A percentile compares a stretch with the other conserved stretches of the same genome.
Evolutionary conservation across 1,284 basidiomycete species (phyloP).

Genomic region (Xerocomus amazonicus): DNA sequence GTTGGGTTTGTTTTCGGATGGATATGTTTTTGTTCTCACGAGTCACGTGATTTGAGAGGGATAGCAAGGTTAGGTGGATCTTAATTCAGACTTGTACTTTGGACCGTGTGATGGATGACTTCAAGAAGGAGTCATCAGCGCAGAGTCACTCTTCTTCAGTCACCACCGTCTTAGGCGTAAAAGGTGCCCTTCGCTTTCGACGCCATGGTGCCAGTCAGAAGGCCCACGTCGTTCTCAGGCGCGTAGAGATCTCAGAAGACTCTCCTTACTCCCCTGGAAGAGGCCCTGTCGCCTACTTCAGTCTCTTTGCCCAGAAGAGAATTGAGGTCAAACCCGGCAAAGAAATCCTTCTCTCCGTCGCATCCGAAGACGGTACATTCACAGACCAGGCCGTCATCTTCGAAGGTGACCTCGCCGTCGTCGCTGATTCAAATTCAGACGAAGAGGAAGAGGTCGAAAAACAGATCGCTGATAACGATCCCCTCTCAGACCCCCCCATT

Average conservation of each 20-base stretch:
- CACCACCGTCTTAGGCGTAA: slow-evolving; percentile 52
- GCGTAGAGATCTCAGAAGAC: slow-evolving; percentile 47
- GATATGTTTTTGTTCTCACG: slow-evolving; percentile 11
- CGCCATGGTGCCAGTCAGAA: slow-evolving; percentile 56
- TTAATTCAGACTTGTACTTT: background rate
- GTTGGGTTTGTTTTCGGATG: background rate
- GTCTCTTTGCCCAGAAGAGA: slow-evolving; percentile 59
- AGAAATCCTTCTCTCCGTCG: slow-evolving; percentile 58
- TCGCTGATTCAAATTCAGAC: slow-evolving; percentile 36
- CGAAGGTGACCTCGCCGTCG: slow-evolving; percentile 44
- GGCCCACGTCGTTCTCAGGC: slow-evolving; percentile 55
- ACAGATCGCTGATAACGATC: slow-evolving; percentile 39
- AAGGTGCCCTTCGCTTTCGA: slow-evolving; percentile 51
- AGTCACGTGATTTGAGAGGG: slow-evolving; percentile 15
- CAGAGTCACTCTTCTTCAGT: slow-evolving; percentile 24
- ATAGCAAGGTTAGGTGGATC: too few species aligned
- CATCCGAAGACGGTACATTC: slow-evolving; percentile 46
- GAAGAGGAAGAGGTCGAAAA: slow-evolving; percentile 37
- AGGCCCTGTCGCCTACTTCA: slow-evolving; percentile 46
- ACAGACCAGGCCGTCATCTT: slow-evolving; percentile 54
- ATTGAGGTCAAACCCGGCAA: slow-evolving; percentile 66
- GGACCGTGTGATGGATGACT: slow-evolving; percentile 31
- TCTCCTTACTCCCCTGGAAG: slow-evolving; percentile 39
- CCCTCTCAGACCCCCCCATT: slow-evolving; percentile 29
- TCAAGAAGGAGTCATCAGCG: slow-evolving; percentile 25